Base-by-base conservation (phyloP, 139 green algal species). In the Chlamydomonas asymmetrica region DNA sequence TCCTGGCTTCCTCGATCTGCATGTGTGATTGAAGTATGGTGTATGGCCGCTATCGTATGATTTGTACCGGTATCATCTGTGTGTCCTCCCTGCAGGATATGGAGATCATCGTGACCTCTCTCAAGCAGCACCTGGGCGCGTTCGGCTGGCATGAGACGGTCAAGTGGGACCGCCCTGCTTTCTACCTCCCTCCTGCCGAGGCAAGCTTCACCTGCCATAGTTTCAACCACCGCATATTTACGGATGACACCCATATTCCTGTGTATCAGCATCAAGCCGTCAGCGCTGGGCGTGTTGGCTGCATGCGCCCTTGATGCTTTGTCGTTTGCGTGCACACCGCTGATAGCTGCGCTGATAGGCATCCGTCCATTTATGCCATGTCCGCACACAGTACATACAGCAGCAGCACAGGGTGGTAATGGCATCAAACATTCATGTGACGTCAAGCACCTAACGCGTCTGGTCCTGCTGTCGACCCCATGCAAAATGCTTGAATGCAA, bases 131-230 rank as follows among this genome's bases (percentile, higher is more conserved):
- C 29, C 78, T 90, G 70, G 85, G 78, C 9, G 76, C 69, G 0
- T 87, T 84, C 68, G 85, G 85, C 13, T 90, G 85, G 85, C 63
- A 40, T 3, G 83, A 92, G 81, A 65, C 68, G 29, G 63, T 90
- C 50, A 71, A 67, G 22, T 72, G 80, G 0, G 82, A 86, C 50
- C 66, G 2, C 1, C 29, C 29, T 0, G 65, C 41, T 25, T 80
- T 70, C 37, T 48, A 49, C 34, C 41, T 79, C 61, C 75, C 68
- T 34, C 69, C 72, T 52, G 80, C 76, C 80, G 59, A 90, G 79
- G 79, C 80, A 27, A 45, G 63, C 27, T 37, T 39, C 7, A n/a
- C n/a, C n/a, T n/a, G n/a, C n/a, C n/a, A n/a, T n/a, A n/a, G n/a
- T n/a, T n/a, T n/a, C n/a, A n/a, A n/a, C n/a, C n/a, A n/a, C n/a